These are phyloP conservation scores for Rosa hybrid DNA, from an alignment of 331 rosid species.

Conservation along the genomic window DNA sequence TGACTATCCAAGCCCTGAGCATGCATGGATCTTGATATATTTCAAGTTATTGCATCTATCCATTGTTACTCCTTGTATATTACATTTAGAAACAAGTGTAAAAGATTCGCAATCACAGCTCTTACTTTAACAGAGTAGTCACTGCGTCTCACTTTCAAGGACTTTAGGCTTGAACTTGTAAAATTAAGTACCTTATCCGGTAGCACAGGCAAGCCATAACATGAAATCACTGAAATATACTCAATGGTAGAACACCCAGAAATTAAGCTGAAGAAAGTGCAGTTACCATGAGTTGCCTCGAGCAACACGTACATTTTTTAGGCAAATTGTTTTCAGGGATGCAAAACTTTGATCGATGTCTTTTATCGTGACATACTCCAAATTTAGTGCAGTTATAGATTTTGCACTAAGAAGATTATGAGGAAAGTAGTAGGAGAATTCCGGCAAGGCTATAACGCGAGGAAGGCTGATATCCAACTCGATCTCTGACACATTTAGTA, in stretches of 20 bases:
- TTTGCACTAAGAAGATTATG: neutral
- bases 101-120: neutral
- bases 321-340: neutral
- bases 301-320: neutral
- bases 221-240: neutral
- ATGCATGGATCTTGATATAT: neutral
- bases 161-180: neutral
- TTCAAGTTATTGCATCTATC: neutral
- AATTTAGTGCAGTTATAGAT: neutral
- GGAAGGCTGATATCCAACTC: neutral
- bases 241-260: neutral
- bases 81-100: neutral
- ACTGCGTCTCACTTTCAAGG: neutral
- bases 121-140: neutral
- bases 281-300: too few relatives aligned
- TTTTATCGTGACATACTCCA: neutral
- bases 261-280: neutral
- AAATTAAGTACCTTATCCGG: neutral
- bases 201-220: neutral
- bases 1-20: neutral
- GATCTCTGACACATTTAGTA: neutral
- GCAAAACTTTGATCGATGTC: neutral
- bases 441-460: too few relatives aligned
- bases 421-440: neutral
- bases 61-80: neutral